Percentiles rank a stretch among this genome's conserved stretches.
Conservation (phyloP, 345 rosid genomes). For the Populus deltoides region DNA sequence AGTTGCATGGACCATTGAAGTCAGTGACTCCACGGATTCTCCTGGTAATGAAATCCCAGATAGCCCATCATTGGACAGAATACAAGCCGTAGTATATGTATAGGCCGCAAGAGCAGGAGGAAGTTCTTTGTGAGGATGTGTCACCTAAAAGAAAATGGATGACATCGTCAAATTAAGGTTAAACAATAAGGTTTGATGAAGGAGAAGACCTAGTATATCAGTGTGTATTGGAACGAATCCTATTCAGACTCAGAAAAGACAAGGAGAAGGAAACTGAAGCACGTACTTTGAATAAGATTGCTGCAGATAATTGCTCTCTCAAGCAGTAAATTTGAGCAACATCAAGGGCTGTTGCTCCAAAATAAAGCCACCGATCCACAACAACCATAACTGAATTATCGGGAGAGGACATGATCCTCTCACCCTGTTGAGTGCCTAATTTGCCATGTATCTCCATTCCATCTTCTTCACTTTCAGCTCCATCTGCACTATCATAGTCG, state of each 20-base stretch:
- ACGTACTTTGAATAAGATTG: conserved; percentile 70
- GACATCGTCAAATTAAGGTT: background rate
- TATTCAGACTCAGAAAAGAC: background rate
- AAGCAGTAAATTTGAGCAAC: conserved; percentile 87
- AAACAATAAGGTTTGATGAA: background rate
- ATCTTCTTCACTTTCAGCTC: conserved; percentile 48
- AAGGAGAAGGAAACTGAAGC: background rate
- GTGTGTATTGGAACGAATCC: background rate
- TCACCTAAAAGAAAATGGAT: conserved; percentile 44
- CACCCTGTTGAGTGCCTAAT: conserved; percentile 32
- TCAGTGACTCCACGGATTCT: conserved; percentile 39
- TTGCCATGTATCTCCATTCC: conserved; percentile 31
- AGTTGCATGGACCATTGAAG: conserved; percentile 43
- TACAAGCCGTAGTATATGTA: conserved; percentile 45
- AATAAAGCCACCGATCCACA: conserved; percentile 81
- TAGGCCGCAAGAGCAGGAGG: conserved; percentile 72
- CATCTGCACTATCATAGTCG: conserved; percentile 43
- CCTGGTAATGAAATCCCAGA: conserved; percentile 41
- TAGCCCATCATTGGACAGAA: conserved; percentile 62
- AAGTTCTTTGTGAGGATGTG: conserved; percentile 50
- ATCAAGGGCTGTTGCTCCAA: conserved; percentile 68
- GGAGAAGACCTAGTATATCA: background rate
- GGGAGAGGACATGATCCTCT: conserved; percentile 70
- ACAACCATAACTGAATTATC: conserved; percentile 59
- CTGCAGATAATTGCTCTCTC: conserved; percentile 70